Percentiles rank a stretch among this genome's conserved stretches.
These are phyloP conservation scores for Picochlorum sp. DNA, from an alignment of 139 green algal species.

Conservation along the genomic window DNA sequence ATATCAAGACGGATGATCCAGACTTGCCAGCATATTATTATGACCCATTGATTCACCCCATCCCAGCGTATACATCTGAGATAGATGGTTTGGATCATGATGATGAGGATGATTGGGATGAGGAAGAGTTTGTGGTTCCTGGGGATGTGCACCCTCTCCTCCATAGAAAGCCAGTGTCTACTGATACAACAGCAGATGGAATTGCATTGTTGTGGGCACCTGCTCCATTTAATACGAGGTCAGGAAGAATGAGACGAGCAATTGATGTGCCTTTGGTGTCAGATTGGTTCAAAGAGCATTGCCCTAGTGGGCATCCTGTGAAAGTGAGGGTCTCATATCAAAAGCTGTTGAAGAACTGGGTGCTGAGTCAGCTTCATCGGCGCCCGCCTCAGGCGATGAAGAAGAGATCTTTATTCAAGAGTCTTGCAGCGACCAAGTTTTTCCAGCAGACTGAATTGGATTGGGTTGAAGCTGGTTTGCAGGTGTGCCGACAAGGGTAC, in stretches of 20 bases:
- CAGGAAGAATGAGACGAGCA: conserved; percentile 73
- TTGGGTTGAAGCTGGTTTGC: conserved; percentile 98
- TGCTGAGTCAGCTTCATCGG: conserved; percentile 87
- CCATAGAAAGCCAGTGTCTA: conserved; percentile 17
- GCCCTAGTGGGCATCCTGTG: conserved; percentile 81
- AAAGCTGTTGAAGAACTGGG: conserved; percentile 98
- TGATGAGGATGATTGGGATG: conserved; percentile 66
- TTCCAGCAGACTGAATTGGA: conserved; percentile 98
- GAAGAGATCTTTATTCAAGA: conserved; percentile 89
- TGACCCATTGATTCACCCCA: conserved; percentile 98
- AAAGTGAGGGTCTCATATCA: conserved; percentile 98
- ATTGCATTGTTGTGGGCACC: conserved; percentile 94
- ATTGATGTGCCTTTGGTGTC: conserved; percentile 94
- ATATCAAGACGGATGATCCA: conserved; percentile 99
- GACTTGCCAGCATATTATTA: conserved; percentile 99
- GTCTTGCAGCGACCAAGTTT: conserved; percentile 96
- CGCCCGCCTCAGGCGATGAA: conserved; percentile 84
- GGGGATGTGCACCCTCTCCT: conserved; percentile 76
- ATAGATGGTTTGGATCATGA: conserved; percentile 1
- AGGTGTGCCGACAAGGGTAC: conserved; percentile 98
- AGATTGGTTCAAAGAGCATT: conserved; percentile 91
- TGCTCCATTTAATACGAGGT: conserved; percentile 85
- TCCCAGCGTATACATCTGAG: conserved; percentile 75
- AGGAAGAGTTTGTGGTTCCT: conserved; percentile 82
- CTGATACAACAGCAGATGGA: conserved; percentile 78